Conservation (phyloP, 805 yeast species). For the Candida montana region DNA sequence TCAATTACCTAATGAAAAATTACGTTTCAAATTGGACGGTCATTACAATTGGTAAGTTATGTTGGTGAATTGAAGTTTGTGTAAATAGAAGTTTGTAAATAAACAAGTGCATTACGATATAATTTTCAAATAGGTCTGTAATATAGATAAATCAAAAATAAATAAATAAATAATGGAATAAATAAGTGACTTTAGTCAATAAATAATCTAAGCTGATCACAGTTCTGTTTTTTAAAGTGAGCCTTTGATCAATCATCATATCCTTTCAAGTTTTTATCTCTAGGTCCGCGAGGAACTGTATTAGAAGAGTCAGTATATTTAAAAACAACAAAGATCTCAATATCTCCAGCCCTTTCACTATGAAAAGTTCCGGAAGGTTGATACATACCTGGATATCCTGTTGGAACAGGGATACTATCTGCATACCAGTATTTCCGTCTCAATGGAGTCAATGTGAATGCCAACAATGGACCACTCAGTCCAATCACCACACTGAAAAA, state of each 20-base stretch:
- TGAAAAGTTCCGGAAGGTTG: too few relatives aligned
- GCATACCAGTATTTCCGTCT: slow-evolving; percentile 64
- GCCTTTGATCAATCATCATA: slow-evolving; percentile 47
- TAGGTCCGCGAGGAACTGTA: slow-evolving; percentile 44
- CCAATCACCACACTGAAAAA: slow-evolving; percentile 64
- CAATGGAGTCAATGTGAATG: slow-evolving; percentile 54
- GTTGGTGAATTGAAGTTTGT: slow-evolving; percentile 2
- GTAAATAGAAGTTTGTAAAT: slow-evolving; percentile 10
- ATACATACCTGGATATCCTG: slow-evolving; percentile 33
- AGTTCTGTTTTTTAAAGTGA: not conserved
- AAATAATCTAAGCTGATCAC: not conserved
- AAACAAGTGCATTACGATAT: slow-evolving; percentile 7
- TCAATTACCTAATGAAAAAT: slow-evolving; percentile 38
- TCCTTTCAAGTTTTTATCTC: slow-evolving; percentile 44
- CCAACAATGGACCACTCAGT: slow-evolving; percentile 58
- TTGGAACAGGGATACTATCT: slow-evolving; percentile 64
- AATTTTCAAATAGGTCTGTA: not conserved
- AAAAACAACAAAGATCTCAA: too few relatives aligned
- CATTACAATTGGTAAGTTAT: slow-evolving; percentile 48
- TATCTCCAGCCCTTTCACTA: too few relatives aligned
- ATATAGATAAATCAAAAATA: slow-evolving; percentile 4
- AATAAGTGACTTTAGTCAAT: not conserved
- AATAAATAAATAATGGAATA: slow-evolving; percentile 10
- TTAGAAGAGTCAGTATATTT: not conserved
- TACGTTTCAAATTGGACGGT: slow-evolving; percentile 46